Conservation (phyloP, 352 stramenopile species). For the Thalassiosira pacifica region DNA sequence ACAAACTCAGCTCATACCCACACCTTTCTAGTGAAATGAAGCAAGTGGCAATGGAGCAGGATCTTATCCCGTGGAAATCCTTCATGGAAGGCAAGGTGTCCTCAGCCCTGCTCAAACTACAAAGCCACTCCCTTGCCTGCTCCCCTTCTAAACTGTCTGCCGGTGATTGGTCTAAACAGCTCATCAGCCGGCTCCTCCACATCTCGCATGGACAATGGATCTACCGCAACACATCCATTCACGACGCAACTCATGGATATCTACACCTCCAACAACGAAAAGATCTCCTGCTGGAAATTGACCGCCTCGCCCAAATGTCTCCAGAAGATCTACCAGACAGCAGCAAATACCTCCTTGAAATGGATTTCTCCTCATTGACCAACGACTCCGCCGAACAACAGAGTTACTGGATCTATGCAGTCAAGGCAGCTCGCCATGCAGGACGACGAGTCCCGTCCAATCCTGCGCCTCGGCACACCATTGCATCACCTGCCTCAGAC, state of each 20-base stretch:
- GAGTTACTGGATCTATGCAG: constrained; percentile 5
- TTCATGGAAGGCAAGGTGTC: too few relatives aligned
- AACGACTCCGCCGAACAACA: background rate
- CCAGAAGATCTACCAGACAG: background rate
- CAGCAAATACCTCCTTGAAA: constrained; percentile 7
- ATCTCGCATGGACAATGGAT: constrained; percentile 7
- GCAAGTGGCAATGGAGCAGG: too few relatives aligned
- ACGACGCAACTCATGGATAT: background rate
- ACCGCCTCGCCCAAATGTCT: background rate
- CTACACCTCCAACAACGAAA: background rate
- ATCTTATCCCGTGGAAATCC: too few relatives aligned
- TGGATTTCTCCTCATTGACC: background rate
- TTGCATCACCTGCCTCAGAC: too few relatives aligned
- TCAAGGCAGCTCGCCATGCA: constrained; percentile 13
- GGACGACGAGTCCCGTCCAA: too few relatives aligned
- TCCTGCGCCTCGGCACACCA: too few relatives aligned
- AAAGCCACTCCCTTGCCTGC: too few relatives aligned
- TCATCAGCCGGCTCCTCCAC: background rate
- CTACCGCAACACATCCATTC: background rate
- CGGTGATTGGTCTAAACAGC: background rate
- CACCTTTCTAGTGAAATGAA: too few relatives aligned
- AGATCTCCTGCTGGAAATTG: constrained; percentile 1
- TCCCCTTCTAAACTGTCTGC: too few relatives aligned
- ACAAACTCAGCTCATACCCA: too few relatives aligned
- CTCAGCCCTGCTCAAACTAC: too few relatives aligned